These are phyloP conservation scores for Graphilbum ipis-grandicollis DNA, from an alignment of 2,329 filamentous ascomycete genomes.

Conservation along the genomic window DNA sequence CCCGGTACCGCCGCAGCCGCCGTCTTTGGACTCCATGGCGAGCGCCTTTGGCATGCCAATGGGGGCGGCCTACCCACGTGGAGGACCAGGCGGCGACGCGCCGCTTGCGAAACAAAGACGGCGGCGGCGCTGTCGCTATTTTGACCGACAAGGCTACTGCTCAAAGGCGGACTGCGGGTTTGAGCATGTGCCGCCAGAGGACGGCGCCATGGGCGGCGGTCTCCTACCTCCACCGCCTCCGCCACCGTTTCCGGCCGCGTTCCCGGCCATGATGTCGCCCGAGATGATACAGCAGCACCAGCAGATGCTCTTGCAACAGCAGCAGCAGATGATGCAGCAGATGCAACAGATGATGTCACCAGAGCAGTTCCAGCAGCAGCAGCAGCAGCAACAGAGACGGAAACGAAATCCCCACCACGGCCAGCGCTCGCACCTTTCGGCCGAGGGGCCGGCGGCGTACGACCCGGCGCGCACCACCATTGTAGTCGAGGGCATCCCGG, in stretches of 20 bases:
- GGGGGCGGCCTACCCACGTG: no score
- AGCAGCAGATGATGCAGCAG: background rate
- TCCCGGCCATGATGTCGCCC: background rate
- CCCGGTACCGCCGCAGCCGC: conserved; percentile 26
- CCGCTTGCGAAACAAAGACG: no score
- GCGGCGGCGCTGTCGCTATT: conserved; percentile 45
- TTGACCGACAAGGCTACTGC: conserved; percentile 57
- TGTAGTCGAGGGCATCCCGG: conserved; percentile 63
- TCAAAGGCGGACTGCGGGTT: conserved; percentile 50
- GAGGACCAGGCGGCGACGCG: no score
- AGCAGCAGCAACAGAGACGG: background rate
- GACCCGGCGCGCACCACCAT: conserved; percentile 50
- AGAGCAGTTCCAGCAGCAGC: background rate
- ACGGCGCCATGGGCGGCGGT: no score
- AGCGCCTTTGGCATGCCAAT: conserved; percentile 12
- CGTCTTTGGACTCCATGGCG: no score
- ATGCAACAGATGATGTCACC: no score
- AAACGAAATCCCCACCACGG: conserved; percentile 9
- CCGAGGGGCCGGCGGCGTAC: conserved; percentile 41
- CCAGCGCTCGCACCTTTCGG: conserved; percentile 45
- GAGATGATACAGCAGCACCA: background rate
- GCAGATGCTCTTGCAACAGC: background rate
- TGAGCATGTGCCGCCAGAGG: conserved; percentile 29
- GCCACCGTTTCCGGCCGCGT: background rate
- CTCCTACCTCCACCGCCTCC: no score